Conservation (phyloP, 2,329 filamentous ascomycete species). For the Coniochaeta pulveracea region DNA sequence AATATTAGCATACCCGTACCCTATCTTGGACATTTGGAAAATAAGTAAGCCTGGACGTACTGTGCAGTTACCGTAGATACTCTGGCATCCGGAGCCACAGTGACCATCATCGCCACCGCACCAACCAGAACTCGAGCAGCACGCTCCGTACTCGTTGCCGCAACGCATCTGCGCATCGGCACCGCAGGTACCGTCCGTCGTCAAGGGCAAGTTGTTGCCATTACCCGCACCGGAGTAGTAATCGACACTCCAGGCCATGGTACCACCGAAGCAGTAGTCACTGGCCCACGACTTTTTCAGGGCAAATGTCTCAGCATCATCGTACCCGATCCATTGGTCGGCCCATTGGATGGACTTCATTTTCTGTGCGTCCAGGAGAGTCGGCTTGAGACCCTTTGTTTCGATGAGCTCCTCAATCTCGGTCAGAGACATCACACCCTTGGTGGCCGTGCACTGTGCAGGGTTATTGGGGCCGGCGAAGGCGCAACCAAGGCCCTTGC, state of each 20-base stretch:
- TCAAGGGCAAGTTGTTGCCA: not conserved
- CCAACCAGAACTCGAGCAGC: not conserved
- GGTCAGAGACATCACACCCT: conserved; percentile 17
- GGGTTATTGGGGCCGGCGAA: conserved; percentile 16
- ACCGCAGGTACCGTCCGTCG: not conserved
- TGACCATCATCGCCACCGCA: not conserved
- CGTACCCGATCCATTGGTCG: conserved; percentile 16
- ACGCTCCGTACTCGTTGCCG: not conserved
- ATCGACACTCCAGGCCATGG: not conserved
- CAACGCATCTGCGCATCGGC: not conserved
- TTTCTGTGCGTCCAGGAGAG: too few relatives aligned
- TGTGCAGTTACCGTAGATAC: not conserved
- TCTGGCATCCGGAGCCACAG: not conserved
- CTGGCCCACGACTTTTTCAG: conserved; percentile 17
- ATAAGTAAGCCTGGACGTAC: too few relatives aligned
- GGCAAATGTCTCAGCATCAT: conserved; percentile 12
- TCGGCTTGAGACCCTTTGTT: conserved; percentile 9
- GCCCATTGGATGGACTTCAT: too few relatives aligned
- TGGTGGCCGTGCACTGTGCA: conserved; percentile 15
- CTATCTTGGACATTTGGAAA: too few relatives aligned
- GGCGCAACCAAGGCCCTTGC: conserved; percentile 13
- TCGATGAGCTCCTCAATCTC: conserved; percentile 21
- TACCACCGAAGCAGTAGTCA: conserved; percentile 18
- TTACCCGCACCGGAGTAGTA: not conserved
- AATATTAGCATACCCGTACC: too few relatives aligned